Percentiles rank a stretch among this genome's conserved stretches.
Evolutionary conservation across 2,329 filamentous ascomycete genomes (phyloP).

Genomic region (Aquanectria penicillioides): DNA sequence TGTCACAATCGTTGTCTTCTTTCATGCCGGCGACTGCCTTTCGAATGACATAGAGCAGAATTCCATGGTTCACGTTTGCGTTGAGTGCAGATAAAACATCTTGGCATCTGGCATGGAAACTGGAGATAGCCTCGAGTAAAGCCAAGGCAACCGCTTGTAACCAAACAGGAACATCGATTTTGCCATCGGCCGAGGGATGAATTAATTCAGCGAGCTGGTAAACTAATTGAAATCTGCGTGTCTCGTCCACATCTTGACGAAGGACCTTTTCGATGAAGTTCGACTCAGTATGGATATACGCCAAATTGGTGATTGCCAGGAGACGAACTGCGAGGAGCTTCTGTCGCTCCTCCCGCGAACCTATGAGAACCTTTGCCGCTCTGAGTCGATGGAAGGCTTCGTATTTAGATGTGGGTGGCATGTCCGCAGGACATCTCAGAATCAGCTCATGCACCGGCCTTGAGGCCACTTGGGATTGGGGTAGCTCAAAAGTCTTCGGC

Average conservation of each 20-base stretch:
- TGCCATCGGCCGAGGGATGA: constrained; percentile 79
- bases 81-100: constrained; percentile 93
- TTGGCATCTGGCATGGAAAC: constrained; percentile 77
- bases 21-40: constrained; percentile 89
- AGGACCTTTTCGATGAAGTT: constrained; percentile 89
- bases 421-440: constrained; percentile 64
- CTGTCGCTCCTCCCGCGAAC: constrained; percentile 73
- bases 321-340: constrained; percentile 83
- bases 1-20: constrained; percentile 61
- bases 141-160: constrained; percentile 85
- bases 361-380: constrained; percentile 81
- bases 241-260: constrained; percentile 88
- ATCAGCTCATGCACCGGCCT: constrained; percentile 67
- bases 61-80: constrained; percentile 94
- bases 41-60: constrained; percentile 90
- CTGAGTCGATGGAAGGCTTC: constrained; percentile 87
- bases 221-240: constrained; percentile 85
- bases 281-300: constrained; percentile 85
- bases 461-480: constrained; percentile 63
- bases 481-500: constrained; percentile 72
- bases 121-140: constrained; percentile 85
- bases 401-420: constrained; percentile 80
- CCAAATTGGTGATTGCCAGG: constrained; percentile 88
- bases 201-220: constrained; percentile 94
- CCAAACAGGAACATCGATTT: constrained; percentile 74